Base-by-base conservation (phyloP, 192 early-diverging fungal genomes). In the Powellomyces hirtus region DNA sequence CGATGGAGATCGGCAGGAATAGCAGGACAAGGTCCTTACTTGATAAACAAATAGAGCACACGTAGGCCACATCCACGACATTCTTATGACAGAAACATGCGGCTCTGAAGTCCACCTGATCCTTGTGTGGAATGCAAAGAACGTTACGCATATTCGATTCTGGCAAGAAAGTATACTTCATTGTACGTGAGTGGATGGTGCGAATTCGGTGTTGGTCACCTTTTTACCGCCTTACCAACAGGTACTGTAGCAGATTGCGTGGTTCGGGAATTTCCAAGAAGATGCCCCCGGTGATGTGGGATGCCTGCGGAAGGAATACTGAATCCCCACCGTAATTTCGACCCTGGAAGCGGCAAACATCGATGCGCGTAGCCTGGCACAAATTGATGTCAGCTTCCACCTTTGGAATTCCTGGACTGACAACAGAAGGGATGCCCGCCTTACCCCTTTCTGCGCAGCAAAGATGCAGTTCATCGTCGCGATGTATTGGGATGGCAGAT, bases 381-480 rank as follows among this genome's bases (percentile, higher is more conserved):
- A 26, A 16, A 46, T 3, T 20, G 27, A 30, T 57, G 34, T 30
- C 22, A 64, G 61, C 18, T 20, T 0, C n/a, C 6, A n/a, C n/a
- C n/a, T n/a, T n/a, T n/a, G n/a, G n/a, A n/a, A n/a, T n/a, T 30
- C 27, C 1, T 60, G 24, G 58, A 14, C 0, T 18, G 37, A 34
- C 14, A 29, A 0, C 34, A 13, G 24, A 70, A 34, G 29, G 10
- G 35, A 38, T 42, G 10, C 62, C 14, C 22, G 38, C 14, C 66
- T 82, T 79, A 89, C 91, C 40, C 79, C 69, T 63, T 93, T 94
- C 76, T 99, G 94, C 0, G 95, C 96, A 0, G 95, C 90, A 79
- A 99, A 99, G 37, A 99, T 97, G 62, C 86, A 89, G 75, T 99
- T 99, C 97, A 99, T 99, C 34, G 96, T 87, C 2, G 94, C 81